These are phyloP conservation scores for Notholithocarpus densiflorus DNA, from an alignment of 306 rosid species.

Conservation along the genomic window DNA sequence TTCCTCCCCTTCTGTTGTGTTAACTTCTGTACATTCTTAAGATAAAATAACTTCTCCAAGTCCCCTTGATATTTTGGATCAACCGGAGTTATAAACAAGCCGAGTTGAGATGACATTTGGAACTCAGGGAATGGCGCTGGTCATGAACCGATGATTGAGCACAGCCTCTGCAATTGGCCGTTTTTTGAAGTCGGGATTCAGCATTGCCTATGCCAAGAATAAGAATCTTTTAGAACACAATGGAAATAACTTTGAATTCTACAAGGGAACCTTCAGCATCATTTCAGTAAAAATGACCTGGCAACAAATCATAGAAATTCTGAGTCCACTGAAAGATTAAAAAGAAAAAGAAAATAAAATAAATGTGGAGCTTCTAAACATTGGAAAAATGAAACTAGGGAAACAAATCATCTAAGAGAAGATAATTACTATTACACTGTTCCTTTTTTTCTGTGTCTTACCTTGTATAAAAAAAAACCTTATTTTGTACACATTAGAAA, in stretches of 20 bases:
- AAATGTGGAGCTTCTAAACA: neutral
- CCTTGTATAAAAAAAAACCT: neutral
- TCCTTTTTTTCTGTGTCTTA: neutral
- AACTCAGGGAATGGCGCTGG: constrained; percentile 40
- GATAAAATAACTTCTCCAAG: neutral
- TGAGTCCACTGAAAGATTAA: neutral
- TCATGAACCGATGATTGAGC: constrained; percentile 72
- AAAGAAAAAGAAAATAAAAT: neutral
- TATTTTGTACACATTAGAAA: neutral
- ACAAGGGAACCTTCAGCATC: neutral
- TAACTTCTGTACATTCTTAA: neutral
- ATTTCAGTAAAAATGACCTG: neutral
- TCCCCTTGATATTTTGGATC: neutral
- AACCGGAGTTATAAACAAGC: too few relatives aligned
- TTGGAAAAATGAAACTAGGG: neutral
- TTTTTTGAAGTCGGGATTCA: constrained; percentile 76
- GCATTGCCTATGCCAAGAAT: constrained; percentile 63
- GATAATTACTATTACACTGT: neutral
- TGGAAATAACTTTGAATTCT: neutral
- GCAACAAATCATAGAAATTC: neutral
- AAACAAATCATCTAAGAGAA: neutral
- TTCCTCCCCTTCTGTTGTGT: neutral
- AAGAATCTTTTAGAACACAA: constrained; percentile 10
- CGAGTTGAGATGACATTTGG: neutral
- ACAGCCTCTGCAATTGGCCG: constrained; percentile 74